Base-by-base conservation (phyloP, 306 rosid species). In the Inga leiocalycina region DNA sequence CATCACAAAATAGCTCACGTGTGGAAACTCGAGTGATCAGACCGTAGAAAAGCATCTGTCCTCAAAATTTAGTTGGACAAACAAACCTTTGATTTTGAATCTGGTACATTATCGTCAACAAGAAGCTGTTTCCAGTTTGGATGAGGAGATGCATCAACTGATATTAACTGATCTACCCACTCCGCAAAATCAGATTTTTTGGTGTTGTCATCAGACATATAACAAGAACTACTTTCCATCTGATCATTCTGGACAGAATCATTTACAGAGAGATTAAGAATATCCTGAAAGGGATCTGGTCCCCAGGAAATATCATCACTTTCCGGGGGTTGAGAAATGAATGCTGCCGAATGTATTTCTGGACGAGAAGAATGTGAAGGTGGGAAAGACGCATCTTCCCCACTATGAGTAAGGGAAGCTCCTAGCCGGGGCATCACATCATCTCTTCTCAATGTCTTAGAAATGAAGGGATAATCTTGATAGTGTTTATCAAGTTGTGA, bases 51-150 rank as follows among this genome's bases (percentile, higher is more conserved):
- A 46, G 41, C 64, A 72, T 35, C 44, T 68, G 52, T 49, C 44
- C 45, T 24, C 57, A 66, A 68, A 74, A 57, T 79, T 39, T 49
- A 84, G 52, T 22, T 15, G 2, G 54, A 84, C 73, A 57, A 71
- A 68, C 91, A 71, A 70, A 89, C 94, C 94, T 86, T 78, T 45
- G 80, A 52, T 79, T 86, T 83, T 30, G 92, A 85, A 76, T 85
- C 91, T 37, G 77, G 74, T 30, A 51, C 70, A 79, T 81, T 77
- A 67, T 54, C 88, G 80, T 81, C 90, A 80, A 51, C 62, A 6
- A 90, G 85, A 62, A 93, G 88, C 46, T 89, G 93, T 77, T 68
- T 67, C 92, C 92, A 93, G 76, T 84, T 85, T 75, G 85, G 87
- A 6, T 30, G 80, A 12, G 61, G 80, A 66, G 70, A 39, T 74